Percentiles rank a stretch among this genome's conserved stretches.
Conservation (phyloP, 352 stramenopile species). For the Phytophthora pisi region DNA sequence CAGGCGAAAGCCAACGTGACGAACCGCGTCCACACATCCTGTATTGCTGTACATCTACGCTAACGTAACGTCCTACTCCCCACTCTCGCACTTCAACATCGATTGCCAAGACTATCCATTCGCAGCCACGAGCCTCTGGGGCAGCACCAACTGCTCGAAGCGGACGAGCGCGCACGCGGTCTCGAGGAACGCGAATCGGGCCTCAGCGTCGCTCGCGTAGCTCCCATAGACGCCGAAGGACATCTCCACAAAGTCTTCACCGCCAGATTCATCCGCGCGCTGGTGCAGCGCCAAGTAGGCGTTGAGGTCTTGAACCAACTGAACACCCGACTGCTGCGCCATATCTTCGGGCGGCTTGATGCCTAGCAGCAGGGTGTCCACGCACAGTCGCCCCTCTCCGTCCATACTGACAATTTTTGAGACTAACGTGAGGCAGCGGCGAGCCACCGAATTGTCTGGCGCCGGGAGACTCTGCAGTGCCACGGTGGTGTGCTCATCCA, state of each 20-base stretch:
- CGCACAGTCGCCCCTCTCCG: slow-evolving; percentile 3
- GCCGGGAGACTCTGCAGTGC: slow-evolving; percentile 37
- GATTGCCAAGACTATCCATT: not conserved
- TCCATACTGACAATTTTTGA: slow-evolving; percentile 31
- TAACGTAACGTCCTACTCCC: not conserved
- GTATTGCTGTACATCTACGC: not conserved
- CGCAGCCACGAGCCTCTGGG: slow-evolving; percentile 5
- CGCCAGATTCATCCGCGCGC: slow-evolving; percentile 9
- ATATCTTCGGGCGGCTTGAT: slow-evolving; percentile 24
- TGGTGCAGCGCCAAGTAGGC: slow-evolving; percentile 40
- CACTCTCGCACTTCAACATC: slow-evolving; percentile 14
- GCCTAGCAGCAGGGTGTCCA: slow-evolving; percentile 29
- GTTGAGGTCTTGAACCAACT: slow-evolving; percentile 34
- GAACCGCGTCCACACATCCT: slow-evolving; percentile 1
- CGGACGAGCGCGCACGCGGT: slow-evolving; percentile 29
- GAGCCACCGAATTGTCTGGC: slow-evolving; percentile 17
- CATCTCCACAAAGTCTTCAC: slow-evolving; percentile 33
- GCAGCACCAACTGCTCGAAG: slow-evolving; percentile 45
- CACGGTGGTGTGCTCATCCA: slow-evolving; percentile 32
- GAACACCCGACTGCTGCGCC: slow-evolving; percentile 7
- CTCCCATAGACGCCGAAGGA: slow-evolving; percentile 29
- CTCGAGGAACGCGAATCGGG: slow-evolving; percentile 37
- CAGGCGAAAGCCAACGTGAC: not conserved
- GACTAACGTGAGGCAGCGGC: slow-evolving; percentile 34
- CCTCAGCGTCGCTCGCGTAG: slow-evolving; percentile 26